These are phyloP conservation scores for Extremus antarcticus DNA, from an alignment of 495 filamentous ascomycete genomes.

Conservation along the genomic window DNA sequence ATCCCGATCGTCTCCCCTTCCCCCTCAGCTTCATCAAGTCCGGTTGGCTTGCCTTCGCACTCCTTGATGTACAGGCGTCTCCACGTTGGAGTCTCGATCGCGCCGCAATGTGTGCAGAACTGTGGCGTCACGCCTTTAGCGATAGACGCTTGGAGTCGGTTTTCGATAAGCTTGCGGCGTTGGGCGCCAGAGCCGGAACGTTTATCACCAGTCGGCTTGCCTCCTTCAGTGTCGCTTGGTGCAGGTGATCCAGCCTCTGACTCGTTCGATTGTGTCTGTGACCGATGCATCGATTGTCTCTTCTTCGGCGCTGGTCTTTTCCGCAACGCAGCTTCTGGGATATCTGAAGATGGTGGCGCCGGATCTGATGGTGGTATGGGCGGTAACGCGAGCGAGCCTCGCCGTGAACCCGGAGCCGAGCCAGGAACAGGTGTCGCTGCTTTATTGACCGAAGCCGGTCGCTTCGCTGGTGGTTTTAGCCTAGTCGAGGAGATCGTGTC, in stretches of 20 bases:
- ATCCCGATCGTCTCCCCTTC: slow-evolving; percentile 54
- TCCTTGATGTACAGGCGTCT: slow-evolving; percentile 73
- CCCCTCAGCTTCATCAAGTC: slow-evolving; percentile 52
- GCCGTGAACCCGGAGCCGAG: slow-evolving; percentile 2
- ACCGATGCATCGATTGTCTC: slow-evolving; percentile 5
- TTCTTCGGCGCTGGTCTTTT: slow-evolving; percentile 16
- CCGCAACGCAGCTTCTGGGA: slow-evolving; percentile 4
- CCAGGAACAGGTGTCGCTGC: neutral
- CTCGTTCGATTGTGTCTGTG: neutral
- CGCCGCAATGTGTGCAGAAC: slow-evolving; percentile 85
- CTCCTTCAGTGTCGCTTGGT: slow-evolving; percentile 10
- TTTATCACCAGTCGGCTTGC: neutral
- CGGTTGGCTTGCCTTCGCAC: slow-evolving; percentile 36
- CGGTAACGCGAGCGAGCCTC: slow-evolving; percentile 16
- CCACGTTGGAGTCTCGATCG: slow-evolving; percentile 93
- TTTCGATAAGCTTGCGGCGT: slow-evolving; percentile 43
- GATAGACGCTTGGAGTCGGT: slow-evolving; percentile 56
- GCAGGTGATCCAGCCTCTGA: slow-evolving; percentile 21
- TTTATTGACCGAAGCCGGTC: neutral
- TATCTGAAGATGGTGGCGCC: slow-evolving; percentile 5
- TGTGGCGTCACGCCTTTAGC: slow-evolving; percentile 63
- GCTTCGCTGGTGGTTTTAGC: neutral
- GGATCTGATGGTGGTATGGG: slow-evolving; percentile 5
- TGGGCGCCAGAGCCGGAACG: slow-evolving; percentile 33
- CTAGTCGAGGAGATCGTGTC: neutral